Conservation (phyloP, 2,329 filamentous ascomycete genomes). For the Monilinia fructicola region DNA sequence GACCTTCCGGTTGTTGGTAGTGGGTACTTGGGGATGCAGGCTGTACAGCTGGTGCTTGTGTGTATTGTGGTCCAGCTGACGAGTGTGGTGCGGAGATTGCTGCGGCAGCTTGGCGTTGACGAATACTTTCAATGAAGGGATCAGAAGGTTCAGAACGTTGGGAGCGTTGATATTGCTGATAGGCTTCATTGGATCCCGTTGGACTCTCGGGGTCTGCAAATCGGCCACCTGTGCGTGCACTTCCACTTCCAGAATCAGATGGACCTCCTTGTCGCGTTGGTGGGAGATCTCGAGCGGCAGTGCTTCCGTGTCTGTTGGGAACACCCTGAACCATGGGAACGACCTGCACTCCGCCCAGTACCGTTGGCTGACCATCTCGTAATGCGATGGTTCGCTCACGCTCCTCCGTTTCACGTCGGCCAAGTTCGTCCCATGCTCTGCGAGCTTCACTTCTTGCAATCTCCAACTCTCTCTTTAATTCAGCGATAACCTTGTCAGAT, state of each 20-base stretch:
- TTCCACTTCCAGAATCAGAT: slow-evolving; percentile 39
- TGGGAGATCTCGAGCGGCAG: slow-evolving; percentile 43
- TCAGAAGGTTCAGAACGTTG: slow-evolving; percentile 59
- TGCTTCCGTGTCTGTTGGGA: slow-evolving; percentile 54
- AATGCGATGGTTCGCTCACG: slow-evolving; percentile 83
- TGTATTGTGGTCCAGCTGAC: slow-evolving; percentile 42
- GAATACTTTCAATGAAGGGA: slow-evolving; percentile 55
- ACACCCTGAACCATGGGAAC: slow-evolving; percentile 83
- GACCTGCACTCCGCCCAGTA: slow-evolving; percentile 91
- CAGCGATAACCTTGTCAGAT: slow-evolving; percentile 74
- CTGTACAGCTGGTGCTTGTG: slow-evolving; percentile 47
- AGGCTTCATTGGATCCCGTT: slow-evolving; percentile 30
- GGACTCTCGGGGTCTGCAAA: slow-evolving; percentile 27
- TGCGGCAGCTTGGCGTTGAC: slow-evolving; percentile 35
- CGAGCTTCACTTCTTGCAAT: slow-evolving; percentile 97
- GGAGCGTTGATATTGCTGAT: slow-evolving; percentile 36
- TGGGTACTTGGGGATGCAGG: slow-evolving; percentile 44
- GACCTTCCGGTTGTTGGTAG: slow-evolving; percentile 48
- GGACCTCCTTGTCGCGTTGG: slow-evolving; percentile 49
- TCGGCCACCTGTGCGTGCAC: slow-evolving; percentile 30
- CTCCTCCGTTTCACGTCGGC: slow-evolving; percentile 88
- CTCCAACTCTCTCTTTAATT: slow-evolving; percentile 88
- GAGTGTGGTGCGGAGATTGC: slow-evolving; percentile 25
- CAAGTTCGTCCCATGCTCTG: slow-evolving; percentile 95
- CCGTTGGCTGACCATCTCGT: slow-evolving; percentile 80